A percentile compares a stretch with the other conserved stretches of the same genome.
Evolutionary conservation across 805 yeast species (phyloP).

Genomic region (Ogataea haglerorum): DNA sequence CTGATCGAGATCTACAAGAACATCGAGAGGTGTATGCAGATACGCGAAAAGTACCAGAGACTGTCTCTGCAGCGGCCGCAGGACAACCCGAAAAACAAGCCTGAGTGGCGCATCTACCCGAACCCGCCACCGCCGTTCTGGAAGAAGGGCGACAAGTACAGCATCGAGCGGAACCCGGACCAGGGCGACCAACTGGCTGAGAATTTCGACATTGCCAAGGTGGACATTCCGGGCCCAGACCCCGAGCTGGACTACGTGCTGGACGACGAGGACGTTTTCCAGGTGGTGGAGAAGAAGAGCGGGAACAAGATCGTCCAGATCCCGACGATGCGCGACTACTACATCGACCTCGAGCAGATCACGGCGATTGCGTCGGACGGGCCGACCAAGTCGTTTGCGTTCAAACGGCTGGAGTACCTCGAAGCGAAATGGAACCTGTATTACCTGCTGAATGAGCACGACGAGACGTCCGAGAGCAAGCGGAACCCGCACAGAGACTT

Average conservation of each 20-base stretch:
- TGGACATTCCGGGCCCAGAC: slow-evolving; percentile 51
- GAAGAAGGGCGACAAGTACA: slow-evolving; percentile 39
- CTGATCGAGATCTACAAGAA: slow-evolving; percentile 59
- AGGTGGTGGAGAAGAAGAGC: slow-evolving; percentile 33
- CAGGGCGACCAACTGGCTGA: slow-evolving; percentile 36
- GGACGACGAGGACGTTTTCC: slow-evolving; percentile 68
- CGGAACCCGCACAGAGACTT: slow-evolving; percentile 96
- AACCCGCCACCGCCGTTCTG: slow-evolving; percentile 91
- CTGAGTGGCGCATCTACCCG: slow-evolving; percentile 81
- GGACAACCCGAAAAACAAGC: slow-evolving; percentile 81
- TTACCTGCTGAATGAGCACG: slow-evolving; percentile 82
- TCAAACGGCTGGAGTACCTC: slow-evolving; percentile 84
- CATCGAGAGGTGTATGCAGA: slow-evolving; percentile 61
- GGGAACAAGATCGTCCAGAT: slow-evolving; percentile 48
- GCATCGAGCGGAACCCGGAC: slow-evolving; percentile 14
- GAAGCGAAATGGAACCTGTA: slow-evolving; percentile 98
- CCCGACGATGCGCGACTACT: slow-evolving; percentile 85
- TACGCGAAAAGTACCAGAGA: slow-evolving; percentile 73
- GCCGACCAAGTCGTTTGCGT: slow-evolving; percentile 94
- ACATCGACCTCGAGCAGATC: slow-evolving; percentile 73
- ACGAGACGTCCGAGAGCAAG: slow-evolving; percentile 86
- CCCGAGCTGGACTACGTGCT: slow-evolving; percentile 39
- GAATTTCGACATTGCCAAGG: slow-evolving; percentile 57
- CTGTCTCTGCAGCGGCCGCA: slow-evolving; percentile 67
- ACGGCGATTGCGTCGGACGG: slow-evolving; percentile 85